phyloP scores from a whole-genome alignment of 2,329 filamentous ascomycete species.

The Colletotrichum chlorophyti region DNA sequence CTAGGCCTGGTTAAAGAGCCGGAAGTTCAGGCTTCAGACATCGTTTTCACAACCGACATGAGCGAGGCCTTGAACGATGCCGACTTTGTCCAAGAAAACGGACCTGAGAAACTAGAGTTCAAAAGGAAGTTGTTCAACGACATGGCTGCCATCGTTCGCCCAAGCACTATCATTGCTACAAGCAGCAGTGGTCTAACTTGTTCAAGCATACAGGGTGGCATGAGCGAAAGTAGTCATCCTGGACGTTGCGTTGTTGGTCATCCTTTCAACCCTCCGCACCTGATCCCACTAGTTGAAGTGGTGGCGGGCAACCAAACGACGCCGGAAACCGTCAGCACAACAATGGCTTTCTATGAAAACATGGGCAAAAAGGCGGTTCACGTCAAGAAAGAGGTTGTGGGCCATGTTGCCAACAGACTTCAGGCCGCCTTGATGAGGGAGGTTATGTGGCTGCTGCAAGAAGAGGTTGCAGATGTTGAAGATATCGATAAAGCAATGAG shows the following conservation, averaged over 20 bases:
- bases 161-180: slow-evolving; percentile 45
- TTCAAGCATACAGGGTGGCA: slow-evolving; percentile 39
- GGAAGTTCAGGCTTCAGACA: neutral
- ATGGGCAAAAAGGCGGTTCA: slow-evolving; percentile 48
- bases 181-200: slow-evolving; percentile 35
- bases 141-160: slow-evolving; percentile 38
- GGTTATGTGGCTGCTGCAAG: slow-evolving; percentile 15
- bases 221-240: slow-evolving; percentile 28
- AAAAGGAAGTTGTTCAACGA: slow-evolving; percentile 44
- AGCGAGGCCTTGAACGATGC: slow-evolving; percentile 29
- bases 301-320: slow-evolving; percentile 44
- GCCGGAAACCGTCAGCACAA: slow-evolving; percentile 30
- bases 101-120: slow-evolving; percentile 46
- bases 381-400: slow-evolving; percentile 47
- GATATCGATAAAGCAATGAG: slow-evolving; percentile 23
- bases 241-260: slow-evolving; percentile 50
- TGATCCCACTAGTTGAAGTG: slow-evolving; percentile 54
- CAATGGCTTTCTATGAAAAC: slow-evolving; percentile 45
- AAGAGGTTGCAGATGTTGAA: slow-evolving; percentile 9
- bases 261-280: slow-evolving; percentile 55
- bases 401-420: slow-evolving; percentile 52
- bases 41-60: slow-evolving; percentile 13
- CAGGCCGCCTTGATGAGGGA: slow-evolving; percentile 34
- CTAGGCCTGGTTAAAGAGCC: neutral
- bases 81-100: slow-evolving; percentile 47